Evolutionary conservation across 352 stramenopile species (phyloP), one percentile per base, ranked within the genome.

Genomic region (Phytophthora constricta): DNA sequence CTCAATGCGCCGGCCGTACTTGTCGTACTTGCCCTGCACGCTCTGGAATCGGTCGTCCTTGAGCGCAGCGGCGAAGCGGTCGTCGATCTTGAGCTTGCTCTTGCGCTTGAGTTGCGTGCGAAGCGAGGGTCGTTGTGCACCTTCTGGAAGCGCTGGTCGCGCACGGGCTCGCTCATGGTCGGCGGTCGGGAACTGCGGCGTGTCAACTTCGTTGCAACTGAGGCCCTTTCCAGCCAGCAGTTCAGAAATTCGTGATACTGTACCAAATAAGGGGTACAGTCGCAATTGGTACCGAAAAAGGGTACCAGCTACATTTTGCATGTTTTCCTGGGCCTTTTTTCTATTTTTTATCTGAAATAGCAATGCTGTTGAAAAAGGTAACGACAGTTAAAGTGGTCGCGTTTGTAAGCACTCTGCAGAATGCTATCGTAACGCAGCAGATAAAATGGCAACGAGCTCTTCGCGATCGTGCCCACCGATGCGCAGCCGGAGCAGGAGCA

Each of bases 61-160:
- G 47, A 96, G 76, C 45, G 89, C 81, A 0, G 60, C 85, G 9
- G 82, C 74, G 55, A 96, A 96, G 7, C 88, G 86, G 50, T 84
- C 60, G 68, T 96, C 88, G 56, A 96, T 86, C 75, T 94, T 70
- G 27, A 96, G 67, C 69, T 95, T 94, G 78, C 67, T 93, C 64
- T 91, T 92, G 58, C 87, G 87, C 74, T 84, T 92, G 28, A 89
- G 41, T 85, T 81, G 39, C 85, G 84, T 17, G 85, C 85, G 74
- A 96, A 96, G 33, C 88, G 79, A 56, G 87, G 87, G 65, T 95
- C 87, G 60, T 92, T 90, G 72, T 95, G 86, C 58, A 95, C 87
- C 74, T 93, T 95, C 61, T 88, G 77, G 72, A 95, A 95, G 57
- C 87, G 86, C 70, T 80, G 66, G 62, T 95, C 87, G 50, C 75